These are phyloP conservation scores for Metroxylon sagu DNA, from an alignment of 176 grass and related monocot genomes.

Conservation along the genomic window DNA sequence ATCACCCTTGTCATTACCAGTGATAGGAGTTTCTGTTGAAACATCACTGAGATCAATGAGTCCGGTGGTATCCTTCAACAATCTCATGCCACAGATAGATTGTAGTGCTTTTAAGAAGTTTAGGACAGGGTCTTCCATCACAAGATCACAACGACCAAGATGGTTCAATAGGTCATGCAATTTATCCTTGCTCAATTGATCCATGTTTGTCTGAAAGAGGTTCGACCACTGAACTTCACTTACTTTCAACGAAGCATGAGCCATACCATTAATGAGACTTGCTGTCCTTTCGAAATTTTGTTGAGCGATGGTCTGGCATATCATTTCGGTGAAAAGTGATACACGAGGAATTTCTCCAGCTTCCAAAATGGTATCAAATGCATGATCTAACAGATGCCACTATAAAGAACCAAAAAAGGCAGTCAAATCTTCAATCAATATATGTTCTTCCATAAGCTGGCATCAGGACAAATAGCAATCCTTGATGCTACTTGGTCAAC, in stretches of 20 bases:
- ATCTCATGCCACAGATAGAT: slow-evolving; percentile 8
- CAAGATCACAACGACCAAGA: slow-evolving; percentile 25
- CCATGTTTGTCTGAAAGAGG: slow-evolving; percentile 21
- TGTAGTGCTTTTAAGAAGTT: slow-evolving; percentile 30
- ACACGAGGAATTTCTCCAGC: slow-evolving; percentile 29
- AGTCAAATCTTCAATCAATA: neutral
- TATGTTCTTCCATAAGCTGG: too few relatives aligned
- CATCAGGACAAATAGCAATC: too few relatives aligned
- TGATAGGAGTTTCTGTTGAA: slow-evolving; percentile 1
- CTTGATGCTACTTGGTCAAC: too few relatives aligned
- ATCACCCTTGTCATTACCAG: neutral
- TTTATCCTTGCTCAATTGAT: slow-evolving; percentile 11
- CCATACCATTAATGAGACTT: slow-evolving; percentile 34
- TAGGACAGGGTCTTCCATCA: slow-evolving; percentile 37
- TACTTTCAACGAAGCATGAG: slow-evolving; percentile 34
- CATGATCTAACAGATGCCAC: slow-evolving; percentile 42
- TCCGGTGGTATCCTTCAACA: slow-evolving; percentile 1
- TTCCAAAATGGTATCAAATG: slow-evolving; percentile 37
- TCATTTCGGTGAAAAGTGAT: slow-evolving; percentile 32
- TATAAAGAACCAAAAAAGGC: slow-evolving; percentile 19
- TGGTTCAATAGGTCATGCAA: slow-evolving; percentile 25
- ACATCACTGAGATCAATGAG: slow-evolving; percentile 6
- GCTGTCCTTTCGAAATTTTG: slow-evolving; percentile 23
- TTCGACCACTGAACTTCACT: slow-evolving; percentile 26
- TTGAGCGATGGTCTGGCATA: slow-evolving; percentile 27